phyloP scores from a whole-genome alignment of 1,139 yeast species.

The Zygosaccharomyces pseudobailii region DNA sequence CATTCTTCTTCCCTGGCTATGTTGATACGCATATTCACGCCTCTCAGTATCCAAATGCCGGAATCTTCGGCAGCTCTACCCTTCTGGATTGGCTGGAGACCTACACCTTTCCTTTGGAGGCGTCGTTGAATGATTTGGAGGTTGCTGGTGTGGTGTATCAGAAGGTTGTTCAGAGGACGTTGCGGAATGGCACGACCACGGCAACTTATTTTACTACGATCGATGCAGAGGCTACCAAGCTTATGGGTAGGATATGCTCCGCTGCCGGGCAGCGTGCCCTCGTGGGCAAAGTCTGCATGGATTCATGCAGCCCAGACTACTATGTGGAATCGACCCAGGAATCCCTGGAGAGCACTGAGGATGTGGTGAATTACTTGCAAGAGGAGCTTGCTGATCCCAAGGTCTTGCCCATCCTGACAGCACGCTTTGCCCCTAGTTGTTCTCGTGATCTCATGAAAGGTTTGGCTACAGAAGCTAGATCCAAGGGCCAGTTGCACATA shows the following conservation, averaged over 20 bases:
- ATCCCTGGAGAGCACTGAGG: conserved; percentile 52
- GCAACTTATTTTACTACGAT: conserved; percentile 90
- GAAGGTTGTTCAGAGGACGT: conserved; percentile 60
- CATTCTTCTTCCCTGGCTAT: conserved; percentile 86
- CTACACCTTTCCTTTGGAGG: conserved; percentile 86
- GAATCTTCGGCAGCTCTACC: conserved; percentile 82
- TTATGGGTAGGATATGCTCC: conserved; percentile 69
- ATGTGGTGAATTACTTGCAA: conserved; percentile 52
- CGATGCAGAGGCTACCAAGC: conserved; percentile 67
- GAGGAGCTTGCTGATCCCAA: conserved; percentile 46
- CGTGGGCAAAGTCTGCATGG: conserved; percentile 95
- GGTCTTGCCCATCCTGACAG: conserved; percentile 76
- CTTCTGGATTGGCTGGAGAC: conserved; percentile 81
- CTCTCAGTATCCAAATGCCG: conserved; percentile 91
- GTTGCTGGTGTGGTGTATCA: conserved; percentile 60
- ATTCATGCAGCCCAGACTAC: conserved; percentile 63
- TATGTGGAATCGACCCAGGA: conserved; percentile 58
- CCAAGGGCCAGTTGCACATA: conserved; percentile 51
- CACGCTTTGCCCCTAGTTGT: conserved; percentile 93
- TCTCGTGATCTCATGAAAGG: conserved; percentile 53
- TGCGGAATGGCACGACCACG: conserved; percentile 80
- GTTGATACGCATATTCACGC: conserved; percentile 96
- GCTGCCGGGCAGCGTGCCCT: conserved; percentile 77
- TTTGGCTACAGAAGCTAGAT: conserved; percentile 56
- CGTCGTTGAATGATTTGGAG: conserved; percentile 46